Evolutionary conservation across 768 basidiomycete species (phyloP).

Genomic region (Pholiota microspora): DNA sequence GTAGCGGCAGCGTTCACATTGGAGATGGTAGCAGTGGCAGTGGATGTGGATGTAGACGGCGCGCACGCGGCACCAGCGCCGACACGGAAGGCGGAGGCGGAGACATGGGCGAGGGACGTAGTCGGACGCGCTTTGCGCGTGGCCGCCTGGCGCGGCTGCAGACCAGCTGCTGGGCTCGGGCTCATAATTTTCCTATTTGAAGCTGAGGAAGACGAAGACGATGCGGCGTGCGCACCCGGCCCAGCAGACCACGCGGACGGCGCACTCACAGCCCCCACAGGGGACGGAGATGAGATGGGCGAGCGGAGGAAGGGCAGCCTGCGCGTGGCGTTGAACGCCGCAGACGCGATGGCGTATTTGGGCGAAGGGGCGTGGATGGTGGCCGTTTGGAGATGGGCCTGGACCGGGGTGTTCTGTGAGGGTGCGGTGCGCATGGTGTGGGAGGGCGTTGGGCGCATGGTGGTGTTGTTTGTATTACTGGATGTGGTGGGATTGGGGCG

Average conservation of each 20-base stretch:
- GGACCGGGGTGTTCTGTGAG: not conserved
- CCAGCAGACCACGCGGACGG: not conserved
- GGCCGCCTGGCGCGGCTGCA: too few species aligned
- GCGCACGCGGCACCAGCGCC: not conserved
- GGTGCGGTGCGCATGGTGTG: not conserved
- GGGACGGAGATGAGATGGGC: not conserved
- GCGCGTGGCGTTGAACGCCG: slow-evolving; percentile 2
- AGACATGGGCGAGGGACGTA: slow-evolving; percentile 8
- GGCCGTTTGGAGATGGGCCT: not conserved
- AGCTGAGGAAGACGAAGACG: too few species aligned
- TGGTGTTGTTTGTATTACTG: not conserved
- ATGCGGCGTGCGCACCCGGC: too few species aligned
- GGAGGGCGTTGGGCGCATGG: not conserved
- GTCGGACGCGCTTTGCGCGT: slow-evolving; percentile 10
- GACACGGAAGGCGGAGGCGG: not conserved
- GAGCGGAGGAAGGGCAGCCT: slow-evolving; percentile 1
- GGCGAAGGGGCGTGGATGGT: not conserved
- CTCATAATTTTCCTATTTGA: too few species aligned
- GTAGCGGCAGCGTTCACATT: too few species aligned
- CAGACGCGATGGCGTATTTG: not conserved
- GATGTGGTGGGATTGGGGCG: not conserved
- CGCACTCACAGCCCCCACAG: not conserved
- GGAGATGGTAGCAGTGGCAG: too few species aligned
- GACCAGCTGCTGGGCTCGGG: not conserved
- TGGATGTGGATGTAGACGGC: not conserved